phyloP scores from a whole-genome alignment of 2,329 filamentous ascomycete species.

The Pseudopithomyces chartarum region DNA sequence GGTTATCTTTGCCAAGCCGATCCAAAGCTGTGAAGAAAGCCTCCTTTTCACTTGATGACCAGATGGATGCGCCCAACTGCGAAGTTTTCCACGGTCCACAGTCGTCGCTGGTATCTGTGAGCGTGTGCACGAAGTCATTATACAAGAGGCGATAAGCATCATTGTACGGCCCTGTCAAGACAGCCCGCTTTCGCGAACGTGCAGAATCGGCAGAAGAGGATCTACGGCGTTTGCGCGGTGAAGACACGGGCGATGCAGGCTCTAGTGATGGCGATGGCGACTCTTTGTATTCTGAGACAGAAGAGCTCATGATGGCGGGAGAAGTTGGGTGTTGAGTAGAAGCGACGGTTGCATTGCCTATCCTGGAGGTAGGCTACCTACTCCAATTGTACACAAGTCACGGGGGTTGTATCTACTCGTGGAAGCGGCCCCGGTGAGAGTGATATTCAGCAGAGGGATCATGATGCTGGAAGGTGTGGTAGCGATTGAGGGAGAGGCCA shows the following conservation, averaged over 20 bases:
- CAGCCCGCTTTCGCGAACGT: conserved; percentile 22
- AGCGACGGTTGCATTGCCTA: neutral
- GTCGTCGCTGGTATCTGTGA: conserved; percentile 22
- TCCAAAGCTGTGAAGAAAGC: conserved; percentile 69
- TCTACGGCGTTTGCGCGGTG: conserved; percentile 32
- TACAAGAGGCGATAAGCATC: conserved; percentile 47
- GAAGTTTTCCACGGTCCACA: conserved; percentile 39
- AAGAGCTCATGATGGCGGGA: conserved; percentile 13
- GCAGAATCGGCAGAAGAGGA: conserved; percentile 21
- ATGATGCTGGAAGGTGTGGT: neutral
- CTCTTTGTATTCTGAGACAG: conserved; percentile 12
- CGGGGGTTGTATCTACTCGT: neutral
- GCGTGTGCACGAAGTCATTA: conserved; percentile 34
- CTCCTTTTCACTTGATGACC: conserved; percentile 74
- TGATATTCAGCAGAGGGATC: neutral
- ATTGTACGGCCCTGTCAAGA: conserved; percentile 51
- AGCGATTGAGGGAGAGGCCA: neutral
- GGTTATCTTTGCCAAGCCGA: conserved; percentile 66
- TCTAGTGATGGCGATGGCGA: conserved; percentile 9
- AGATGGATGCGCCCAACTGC: conserved; percentile 72
- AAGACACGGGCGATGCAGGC: conserved; percentile 12
- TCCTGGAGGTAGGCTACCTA: neutral
- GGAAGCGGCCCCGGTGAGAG: neutral
- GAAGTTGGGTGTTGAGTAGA: neutral
- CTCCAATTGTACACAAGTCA: neutral